A percentile compares a stretch with the other conserved stretches of the same genome.
phyloP scores from a whole-genome alignment of 2,329 filamentous ascomycete species.

The Colletotrichum viniferum region DNA sequence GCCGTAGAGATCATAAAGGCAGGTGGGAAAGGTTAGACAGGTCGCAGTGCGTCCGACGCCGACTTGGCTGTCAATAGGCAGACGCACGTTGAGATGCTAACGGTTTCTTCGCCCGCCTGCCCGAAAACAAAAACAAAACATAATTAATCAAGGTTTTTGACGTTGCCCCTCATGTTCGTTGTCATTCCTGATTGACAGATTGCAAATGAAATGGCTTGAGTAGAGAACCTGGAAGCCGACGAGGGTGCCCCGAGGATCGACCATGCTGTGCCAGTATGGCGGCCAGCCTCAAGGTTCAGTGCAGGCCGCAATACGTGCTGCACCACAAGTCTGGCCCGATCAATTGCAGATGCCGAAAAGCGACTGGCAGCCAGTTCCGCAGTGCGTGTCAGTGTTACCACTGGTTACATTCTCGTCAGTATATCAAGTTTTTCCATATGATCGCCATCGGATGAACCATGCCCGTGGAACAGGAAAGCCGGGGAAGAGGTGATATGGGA shows the following conservation, averaged over 20 bases:
- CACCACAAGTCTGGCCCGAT: background rate
- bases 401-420: constrained; percentile 23
- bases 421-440: background rate
- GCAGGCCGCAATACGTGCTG: background rate
- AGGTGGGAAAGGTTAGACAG: background rate
- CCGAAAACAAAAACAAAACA: background rate
- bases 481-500: background rate
- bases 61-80: background rate
- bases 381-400: constrained; percentile 31
- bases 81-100: background rate
- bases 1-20: background rate
- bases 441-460: background rate
- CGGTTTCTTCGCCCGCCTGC: background rate
- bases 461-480: background rate
- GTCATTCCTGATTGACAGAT: constrained; percentile 1
- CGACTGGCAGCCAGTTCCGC: constrained; percentile 37
- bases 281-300: background rate
- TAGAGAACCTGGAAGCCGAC: background rate
- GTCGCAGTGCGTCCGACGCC: background rate
- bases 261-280: background rate
- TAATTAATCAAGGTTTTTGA: background rate
- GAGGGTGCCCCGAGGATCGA: background rate
- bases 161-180: background rate
- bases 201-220: background rate
- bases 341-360: constrained; percentile 36